phyloP scores from a whole-genome alignment of 305 asterid species.

The Stenogyne calaminthoides region DNA sequence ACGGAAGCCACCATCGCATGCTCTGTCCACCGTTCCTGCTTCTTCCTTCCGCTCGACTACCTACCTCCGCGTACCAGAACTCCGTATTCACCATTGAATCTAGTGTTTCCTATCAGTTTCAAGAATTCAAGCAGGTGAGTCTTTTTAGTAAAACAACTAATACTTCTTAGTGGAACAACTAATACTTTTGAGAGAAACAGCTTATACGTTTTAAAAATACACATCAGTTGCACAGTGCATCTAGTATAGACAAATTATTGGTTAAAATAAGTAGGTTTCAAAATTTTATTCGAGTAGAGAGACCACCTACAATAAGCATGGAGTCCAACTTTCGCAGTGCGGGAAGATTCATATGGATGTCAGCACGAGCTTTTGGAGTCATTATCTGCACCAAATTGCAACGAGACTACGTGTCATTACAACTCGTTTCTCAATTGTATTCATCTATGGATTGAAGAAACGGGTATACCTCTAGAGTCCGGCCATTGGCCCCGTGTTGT shows the following conservation, averaged over 20 bases:
- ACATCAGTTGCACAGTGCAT: neutral
- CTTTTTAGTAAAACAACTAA: neutral
- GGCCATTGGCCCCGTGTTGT: constrained; percentile 71
- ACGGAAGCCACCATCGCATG: constrained; percentile 97
- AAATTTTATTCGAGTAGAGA: constrained; percentile 23
- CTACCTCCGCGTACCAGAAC: constrained; percentile 91
- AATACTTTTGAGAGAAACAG: neutral
- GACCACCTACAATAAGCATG: constrained; percentile 90
- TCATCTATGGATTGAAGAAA: neutral
- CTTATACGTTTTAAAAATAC: neutral
- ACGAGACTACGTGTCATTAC: neutral
- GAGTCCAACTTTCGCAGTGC: constrained; percentile 91
- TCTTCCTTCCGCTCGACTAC: constrained; percentile 87
- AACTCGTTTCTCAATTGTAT: neutral
- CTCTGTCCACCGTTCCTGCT: constrained; percentile 76
- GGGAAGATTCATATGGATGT: constrained; percentile 91
- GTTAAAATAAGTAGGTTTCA: neutral
- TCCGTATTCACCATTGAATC: constrained; percentile 85
- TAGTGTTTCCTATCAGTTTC: constrained; percentile 61
- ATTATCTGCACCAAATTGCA: constrained; percentile 60
- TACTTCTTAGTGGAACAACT: neutral
- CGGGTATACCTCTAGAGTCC: constrained; percentile 64
- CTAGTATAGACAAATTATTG: neutral
- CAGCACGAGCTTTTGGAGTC: constrained; percentile 93
- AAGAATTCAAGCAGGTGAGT: constrained; percentile 17